Conservation (phyloP, 495 filamentous ascomycete genomes). For the Neurospora intermedia region DNA sequence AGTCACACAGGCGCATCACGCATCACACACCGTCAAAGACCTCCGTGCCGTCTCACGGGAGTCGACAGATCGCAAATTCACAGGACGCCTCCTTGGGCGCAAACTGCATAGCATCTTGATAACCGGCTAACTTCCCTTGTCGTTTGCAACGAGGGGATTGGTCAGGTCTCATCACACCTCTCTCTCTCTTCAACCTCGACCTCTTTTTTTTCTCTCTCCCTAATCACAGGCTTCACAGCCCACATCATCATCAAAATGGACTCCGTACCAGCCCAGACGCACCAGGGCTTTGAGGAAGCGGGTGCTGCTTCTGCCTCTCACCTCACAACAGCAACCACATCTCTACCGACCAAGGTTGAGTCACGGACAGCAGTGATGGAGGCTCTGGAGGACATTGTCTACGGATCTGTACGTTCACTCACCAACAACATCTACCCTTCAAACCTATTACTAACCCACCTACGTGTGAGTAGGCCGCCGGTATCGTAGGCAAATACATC, state of each 20-base stretch:
- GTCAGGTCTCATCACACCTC: not conserved
- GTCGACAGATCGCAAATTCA: not conserved
- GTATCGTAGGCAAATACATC: conserved; percentile 86
- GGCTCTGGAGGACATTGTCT: conserved; percentile 69
- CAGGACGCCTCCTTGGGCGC: not conserved
- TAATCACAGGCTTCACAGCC: not conserved
- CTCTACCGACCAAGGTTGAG: conserved; percentile 7
- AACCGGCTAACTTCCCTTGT: not conserved
- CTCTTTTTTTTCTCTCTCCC: not conserved
- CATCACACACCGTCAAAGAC: not conserved
- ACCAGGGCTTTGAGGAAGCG: conserved; percentile 1
- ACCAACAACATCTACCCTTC: not conserved
- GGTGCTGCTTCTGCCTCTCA: not conserved
- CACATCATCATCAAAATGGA: conserved; percentile 2
- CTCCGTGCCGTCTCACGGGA: not conserved
- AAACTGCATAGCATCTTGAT: not conserved
- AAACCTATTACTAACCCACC: conserved; percentile 9
- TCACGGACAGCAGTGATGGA: conserved; percentile 44
- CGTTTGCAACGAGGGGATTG: not conserved
- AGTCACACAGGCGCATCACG: not conserved
- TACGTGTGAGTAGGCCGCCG: conserved; percentile 57
- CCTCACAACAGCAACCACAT: conserved; percentile 3
- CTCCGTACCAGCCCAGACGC: conserved; percentile 5
- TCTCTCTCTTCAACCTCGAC: not conserved
- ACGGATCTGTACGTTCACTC: conserved; percentile 61